phyloP scores from a whole-genome alignment of 2,329 filamentous ascomycete species.

The Ophiocordyceps polyrhachis-furcata region DNA sequence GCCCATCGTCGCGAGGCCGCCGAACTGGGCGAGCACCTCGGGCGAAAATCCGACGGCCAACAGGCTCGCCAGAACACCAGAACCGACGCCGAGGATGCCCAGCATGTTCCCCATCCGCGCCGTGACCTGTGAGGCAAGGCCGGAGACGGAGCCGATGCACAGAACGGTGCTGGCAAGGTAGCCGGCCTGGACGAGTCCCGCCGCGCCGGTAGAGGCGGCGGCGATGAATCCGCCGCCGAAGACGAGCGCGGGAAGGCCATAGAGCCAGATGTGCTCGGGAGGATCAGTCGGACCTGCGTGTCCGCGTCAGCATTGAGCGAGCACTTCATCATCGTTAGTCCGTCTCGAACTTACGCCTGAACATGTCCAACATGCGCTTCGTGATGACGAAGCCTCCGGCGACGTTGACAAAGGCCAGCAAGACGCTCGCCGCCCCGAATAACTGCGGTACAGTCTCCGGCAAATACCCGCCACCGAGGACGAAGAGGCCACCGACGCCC shows the following conservation, averaged over 20 bases:
- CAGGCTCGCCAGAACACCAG: slow-evolving; percentile 68
- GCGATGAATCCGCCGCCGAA: slow-evolving; percentile 70
- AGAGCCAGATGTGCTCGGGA: slow-evolving; percentile 75
- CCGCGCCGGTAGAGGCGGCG: slow-evolving; percentile 63
- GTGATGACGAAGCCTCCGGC: slow-evolving; percentile 82
- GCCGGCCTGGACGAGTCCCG: slow-evolving; percentile 69
- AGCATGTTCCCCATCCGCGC: slow-evolving; percentile 73
- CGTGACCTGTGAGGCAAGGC: slow-evolving; percentile 64
- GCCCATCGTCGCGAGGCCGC: slow-evolving; percentile 54
- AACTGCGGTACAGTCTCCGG: slow-evolving; percentile 62
- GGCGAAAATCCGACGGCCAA: slow-evolving; percentile 64
- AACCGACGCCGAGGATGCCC: slow-evolving; percentile 68
- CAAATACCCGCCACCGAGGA: slow-evolving; percentile 65
- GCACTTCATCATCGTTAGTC: slow-evolving; percentile 1
- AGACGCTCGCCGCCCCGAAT: slow-evolving; percentile 61
- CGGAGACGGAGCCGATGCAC: slow-evolving; percentile 69
- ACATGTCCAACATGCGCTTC: slow-evolving; percentile 88
- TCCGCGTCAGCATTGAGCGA: slow-evolving; percentile 3
- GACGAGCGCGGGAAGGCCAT: slow-evolving; percentile 55
- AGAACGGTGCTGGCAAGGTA: slow-evolving; percentile 72
- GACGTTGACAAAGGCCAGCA: slow-evolving; percentile 76
- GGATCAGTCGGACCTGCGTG: slow-evolving; percentile 55
- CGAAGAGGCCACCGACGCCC: slow-evolving; percentile 71
- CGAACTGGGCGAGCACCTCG: slow-evolving; percentile 64
- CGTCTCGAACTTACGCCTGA: slow-evolving; percentile 37